Conservation (phyloP, 805 yeast genomes). For the Nakazawaea molendinolei region DNA sequence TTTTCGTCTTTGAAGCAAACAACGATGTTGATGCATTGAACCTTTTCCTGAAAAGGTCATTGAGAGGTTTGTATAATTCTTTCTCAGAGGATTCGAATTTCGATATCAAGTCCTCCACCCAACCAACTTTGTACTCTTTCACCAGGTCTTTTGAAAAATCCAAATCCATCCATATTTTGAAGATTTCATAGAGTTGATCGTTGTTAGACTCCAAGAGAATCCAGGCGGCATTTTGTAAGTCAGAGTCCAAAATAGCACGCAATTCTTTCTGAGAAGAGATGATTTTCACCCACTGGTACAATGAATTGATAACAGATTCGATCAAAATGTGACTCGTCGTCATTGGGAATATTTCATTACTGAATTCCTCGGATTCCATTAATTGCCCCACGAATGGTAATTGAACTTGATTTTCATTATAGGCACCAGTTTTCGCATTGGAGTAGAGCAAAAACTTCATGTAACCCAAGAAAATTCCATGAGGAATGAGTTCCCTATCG, state of each 20-base stretch:
- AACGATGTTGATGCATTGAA: constrained; percentile 26
- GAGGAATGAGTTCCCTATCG: constrained; percentile 30
- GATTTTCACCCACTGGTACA: constrained; percentile 23
- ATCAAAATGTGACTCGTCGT: constrained; percentile 24
- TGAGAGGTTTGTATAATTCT: constrained; percentile 18
- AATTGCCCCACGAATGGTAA: constrained; percentile 18
- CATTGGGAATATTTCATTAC: constrained; percentile 24
- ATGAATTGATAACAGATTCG: constrained; percentile 21
- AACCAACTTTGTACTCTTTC: constrained; percentile 16
- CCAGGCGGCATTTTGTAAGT: constrained; percentile 23
- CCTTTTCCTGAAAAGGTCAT: constrained; percentile 20
- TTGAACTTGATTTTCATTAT: constrained; percentile 16
- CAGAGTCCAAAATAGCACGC: neutral
- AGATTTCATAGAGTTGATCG: constrained; percentile 16
- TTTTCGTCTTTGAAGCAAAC: constrained; percentile 15
- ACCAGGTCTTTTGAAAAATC: constrained; percentile 8
- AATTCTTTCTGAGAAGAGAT: constrained; percentile 1
- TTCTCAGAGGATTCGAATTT: constrained; percentile 21
- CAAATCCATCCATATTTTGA: constrained; percentile 18
- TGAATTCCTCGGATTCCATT: constrained; percentile 17
- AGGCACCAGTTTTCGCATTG: constrained; percentile 27
- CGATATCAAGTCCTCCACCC: constrained; percentile 23
- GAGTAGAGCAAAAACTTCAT: constrained; percentile 26
- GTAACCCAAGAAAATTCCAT: constrained; percentile 22
- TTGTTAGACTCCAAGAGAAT: constrained; percentile 23